A percentile compares a stretch with the other conserved stretches of the same genome.
phyloP scores from a whole-genome alignment of 495 filamentous ascomycete genomes.

The Lophium mytilinum region DNA sequence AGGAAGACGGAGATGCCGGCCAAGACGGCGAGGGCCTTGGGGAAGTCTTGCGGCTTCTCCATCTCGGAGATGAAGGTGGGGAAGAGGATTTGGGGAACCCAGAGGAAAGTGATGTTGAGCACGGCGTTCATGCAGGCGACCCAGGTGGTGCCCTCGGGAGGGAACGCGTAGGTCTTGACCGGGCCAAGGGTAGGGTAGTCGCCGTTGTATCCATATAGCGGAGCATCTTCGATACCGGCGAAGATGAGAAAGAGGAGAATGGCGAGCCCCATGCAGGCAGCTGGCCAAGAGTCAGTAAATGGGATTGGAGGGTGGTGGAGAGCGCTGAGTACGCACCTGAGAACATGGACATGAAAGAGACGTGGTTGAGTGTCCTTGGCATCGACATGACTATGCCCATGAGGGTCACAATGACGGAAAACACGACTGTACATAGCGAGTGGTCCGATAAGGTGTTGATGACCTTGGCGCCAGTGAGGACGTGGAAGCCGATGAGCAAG shows the following conservation, averaged over 20 bases:
- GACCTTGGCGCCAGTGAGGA: slow-evolving; percentile 36
- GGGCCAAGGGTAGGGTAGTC: slow-evolving; percentile 35
- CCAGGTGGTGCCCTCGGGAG: slow-evolving; percentile 39
- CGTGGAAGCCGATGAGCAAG: slow-evolving; percentile 36
- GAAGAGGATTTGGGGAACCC: slow-evolving; percentile 55
- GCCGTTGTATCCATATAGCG: slow-evolving; percentile 30
- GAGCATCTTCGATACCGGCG: slow-evolving; percentile 38
- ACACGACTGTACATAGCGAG: slow-evolving; percentile 33
- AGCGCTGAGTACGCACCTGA: slow-evolving; percentile 27
- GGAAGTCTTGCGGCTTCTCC: slow-evolving; percentile 44
- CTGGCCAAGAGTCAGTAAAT: slow-evolving; percentile 4
- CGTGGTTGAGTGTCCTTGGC: slow-evolving; percentile 37
- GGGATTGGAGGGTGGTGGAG: not conserved
- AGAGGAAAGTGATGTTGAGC: slow-evolving; percentile 49
- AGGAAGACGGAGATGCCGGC: slow-evolving; percentile 38
- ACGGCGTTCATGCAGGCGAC: slow-evolving; percentile 46
- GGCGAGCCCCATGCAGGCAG: slow-evolving; percentile 39
- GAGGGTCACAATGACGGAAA: slow-evolving; percentile 31
- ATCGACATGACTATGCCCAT: slow-evolving; percentile 39
- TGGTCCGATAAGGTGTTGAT: slow-evolving; percentile 36
- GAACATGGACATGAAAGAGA: slow-evolving; percentile 42
- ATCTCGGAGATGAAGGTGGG: slow-evolving; percentile 55
- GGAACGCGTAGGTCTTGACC: slow-evolving; percentile 41
- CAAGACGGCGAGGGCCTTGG: slow-evolving; percentile 39
- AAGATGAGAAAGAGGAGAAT: slow-evolving; percentile 43